Evolutionary conservation across 1,284 basidiomycete species (phyloP), one percentile per base, ranked within the genome.

Genomic region (Pyrrhoderma lamaoense): DNA sequence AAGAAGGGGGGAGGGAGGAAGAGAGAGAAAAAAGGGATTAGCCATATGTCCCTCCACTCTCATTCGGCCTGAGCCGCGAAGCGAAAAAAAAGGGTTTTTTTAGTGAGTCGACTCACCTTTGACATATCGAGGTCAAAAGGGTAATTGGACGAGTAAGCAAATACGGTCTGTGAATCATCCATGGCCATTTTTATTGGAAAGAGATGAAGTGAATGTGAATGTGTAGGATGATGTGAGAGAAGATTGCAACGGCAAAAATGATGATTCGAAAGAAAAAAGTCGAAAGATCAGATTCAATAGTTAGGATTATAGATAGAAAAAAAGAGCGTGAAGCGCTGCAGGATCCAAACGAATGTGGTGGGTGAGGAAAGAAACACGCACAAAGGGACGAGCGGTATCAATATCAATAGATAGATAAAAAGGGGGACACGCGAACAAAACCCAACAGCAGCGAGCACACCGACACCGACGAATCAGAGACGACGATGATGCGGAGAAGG

Each of bases 71-170:
- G 38, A 5, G 5, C 14, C 7, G 16, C 7, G 14, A 14, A 7
- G 38, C 38, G 14, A 37, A 42, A 49, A 48, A 42, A 47, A 42
- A 42, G 45, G 31, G 52, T 42, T 79, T 68, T 46, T 45, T 37
- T 42, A 3, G 43, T 25, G 1, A 7, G 35, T 27, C 13, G 8
- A 63, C 73, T 38, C 48, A 84, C 85, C 82, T 89, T 89, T 83
- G 88, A 88, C 85, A 89, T 88, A 67, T 89, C 85, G 76, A 88
- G 71, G 64, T 89, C 85, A 70, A 87, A 84, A 51, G 63, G 65
- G 71, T 85, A 86, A 57, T 74, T 67, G 58, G 86, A 86, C 62
- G 80, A 82, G 53, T 69, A 67, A 57, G 79, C 76, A 64, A 84
- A 85, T 54, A 75, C 73, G 67, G 83, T 71, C 67, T 85, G 83